These are phyloP conservation scores for Aegilops bicornis DNA, from an alignment of 176 grass and related monocot species.

Conservation along the genomic window DNA sequence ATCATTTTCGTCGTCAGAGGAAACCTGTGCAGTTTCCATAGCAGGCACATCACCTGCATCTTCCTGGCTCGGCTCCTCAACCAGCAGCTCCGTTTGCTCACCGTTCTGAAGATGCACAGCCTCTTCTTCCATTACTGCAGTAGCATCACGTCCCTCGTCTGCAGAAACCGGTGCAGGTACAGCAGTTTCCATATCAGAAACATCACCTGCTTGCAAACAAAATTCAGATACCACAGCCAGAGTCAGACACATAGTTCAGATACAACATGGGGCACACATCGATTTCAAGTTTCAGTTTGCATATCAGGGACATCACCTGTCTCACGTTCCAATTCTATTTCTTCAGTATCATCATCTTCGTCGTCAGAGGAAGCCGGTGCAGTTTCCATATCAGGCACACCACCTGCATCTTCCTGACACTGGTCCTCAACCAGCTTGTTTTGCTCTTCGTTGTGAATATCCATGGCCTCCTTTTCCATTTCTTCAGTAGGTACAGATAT, in stretches of 20 bases:
- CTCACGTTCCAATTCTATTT: not conserved
- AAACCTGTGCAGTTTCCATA: not conserved
- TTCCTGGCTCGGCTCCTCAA: not conserved
- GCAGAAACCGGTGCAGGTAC: not conserved
- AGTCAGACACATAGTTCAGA: no score
- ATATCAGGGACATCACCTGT: not conserved
- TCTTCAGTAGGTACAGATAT: not conserved
- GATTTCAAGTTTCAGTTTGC: no score
- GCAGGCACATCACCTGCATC: not conserved
- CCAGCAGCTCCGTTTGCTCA: not conserved
- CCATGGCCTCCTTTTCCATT: not conserved
- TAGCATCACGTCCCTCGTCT: not conserved
- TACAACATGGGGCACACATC: no score
- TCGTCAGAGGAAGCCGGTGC: not conserved
- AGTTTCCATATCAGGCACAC: not conserved
- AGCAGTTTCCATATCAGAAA: not conserved
- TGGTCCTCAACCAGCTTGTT: not conserved
- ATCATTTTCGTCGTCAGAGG: not conserved
- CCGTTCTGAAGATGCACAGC: not conserved
- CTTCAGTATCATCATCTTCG: not conserved
- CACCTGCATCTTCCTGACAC: not conserved
- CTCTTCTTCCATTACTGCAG: not conserved
- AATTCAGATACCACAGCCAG: not conserved
- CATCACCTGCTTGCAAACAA: not conserved
- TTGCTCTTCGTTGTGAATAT: not conserved